phyloP scores from a whole-genome alignment of 1,139 yeast genomes.

The Candida sanyaensis region DNA sequence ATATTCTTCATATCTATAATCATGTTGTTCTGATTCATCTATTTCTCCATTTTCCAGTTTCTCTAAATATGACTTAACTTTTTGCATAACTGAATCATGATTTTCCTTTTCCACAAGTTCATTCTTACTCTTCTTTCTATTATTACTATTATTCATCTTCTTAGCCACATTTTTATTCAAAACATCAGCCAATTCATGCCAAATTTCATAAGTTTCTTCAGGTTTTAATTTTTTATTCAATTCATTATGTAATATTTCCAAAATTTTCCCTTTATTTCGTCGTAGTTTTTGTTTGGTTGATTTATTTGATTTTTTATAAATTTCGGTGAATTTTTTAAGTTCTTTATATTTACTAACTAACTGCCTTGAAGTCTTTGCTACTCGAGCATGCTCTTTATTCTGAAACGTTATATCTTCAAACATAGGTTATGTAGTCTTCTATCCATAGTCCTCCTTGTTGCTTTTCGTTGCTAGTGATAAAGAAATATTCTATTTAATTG shows the following conservation, averaged over 20 bases:
- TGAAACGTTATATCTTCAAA: conserved; percentile 23
- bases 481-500: no score
- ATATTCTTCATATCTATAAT: conserved; percentile 10
- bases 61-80: conserved; percentile 12
- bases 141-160: neutral
- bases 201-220: conserved; percentile 40
- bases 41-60: conserved; percentile 13
- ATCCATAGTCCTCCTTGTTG: neutral
- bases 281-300: conserved; percentile 11
- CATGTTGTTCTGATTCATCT: conserved; percentile 12
- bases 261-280: conserved; percentile 17
- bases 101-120: conserved; percentile 1
- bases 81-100: conserved; percentile 4
- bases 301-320: conserved; percentile 11
- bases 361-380: conserved; percentile 8
- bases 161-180: conserved; percentile 4
- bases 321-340: conserved; percentile 14
- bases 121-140: neutral
- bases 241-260: conserved; percentile 18
- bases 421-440: conserved; percentile 14
- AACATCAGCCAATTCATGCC: conserved; percentile 25
- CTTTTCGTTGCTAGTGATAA: neutral
- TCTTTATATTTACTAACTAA: conserved; percentile 23
- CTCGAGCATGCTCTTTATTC: conserved; percentile 8
- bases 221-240: conserved; percentile 22